Evolutionary conservation across 192 early-diverging fungal genomes (phyloP), one percentile per base, ranked within the genome.

Genomic region (Pilaira anomala): DNA sequence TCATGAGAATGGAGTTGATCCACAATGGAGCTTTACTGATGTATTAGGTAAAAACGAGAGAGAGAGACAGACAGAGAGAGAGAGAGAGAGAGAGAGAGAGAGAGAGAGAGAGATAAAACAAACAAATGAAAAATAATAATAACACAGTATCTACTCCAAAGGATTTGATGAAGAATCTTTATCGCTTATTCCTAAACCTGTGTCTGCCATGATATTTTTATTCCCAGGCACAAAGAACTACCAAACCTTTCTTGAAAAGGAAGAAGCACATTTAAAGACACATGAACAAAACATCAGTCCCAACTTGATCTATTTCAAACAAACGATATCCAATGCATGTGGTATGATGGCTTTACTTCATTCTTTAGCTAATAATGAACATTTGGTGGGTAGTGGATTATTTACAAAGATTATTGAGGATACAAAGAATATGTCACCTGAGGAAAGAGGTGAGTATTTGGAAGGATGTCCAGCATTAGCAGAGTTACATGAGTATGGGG

Each of bases 341-440:
- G 97, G 97, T 13, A 97, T 93, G 6, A 97, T 97, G 75, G 95
- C 88, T 1, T 75, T 98, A 7, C 66, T 98, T 44, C 97, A 98
- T 67, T 83, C 95, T 0, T 72, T 98, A 8, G 85, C 82, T 42
- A 97, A 93, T 76, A 87, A 83, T 59, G 72, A 71, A 51, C 63
- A 28, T 53, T 68, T 48, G 44, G 68, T 24, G 68, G 78, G 13
- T 18, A 76, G 74, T 14, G 82, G 89, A 1, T 66, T 84, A n/a
- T 68, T 96, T n/a, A 78, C 82, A 18, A 66, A 70, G 14, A 88
- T 94, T 52, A 71, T 92, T 40, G 80, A 83, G 29, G 81, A 85
- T 62, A 82, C 87, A 21, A 71, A 75, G n/a, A 63, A 72, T n/a
- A 59, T 87, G 65, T 75, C 87, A 0, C 90, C 93, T 3, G 84